Conservation (phyloP, 2,329 filamentous ascomycete genomes). For the Ophiostoma pallidulum region DNA sequence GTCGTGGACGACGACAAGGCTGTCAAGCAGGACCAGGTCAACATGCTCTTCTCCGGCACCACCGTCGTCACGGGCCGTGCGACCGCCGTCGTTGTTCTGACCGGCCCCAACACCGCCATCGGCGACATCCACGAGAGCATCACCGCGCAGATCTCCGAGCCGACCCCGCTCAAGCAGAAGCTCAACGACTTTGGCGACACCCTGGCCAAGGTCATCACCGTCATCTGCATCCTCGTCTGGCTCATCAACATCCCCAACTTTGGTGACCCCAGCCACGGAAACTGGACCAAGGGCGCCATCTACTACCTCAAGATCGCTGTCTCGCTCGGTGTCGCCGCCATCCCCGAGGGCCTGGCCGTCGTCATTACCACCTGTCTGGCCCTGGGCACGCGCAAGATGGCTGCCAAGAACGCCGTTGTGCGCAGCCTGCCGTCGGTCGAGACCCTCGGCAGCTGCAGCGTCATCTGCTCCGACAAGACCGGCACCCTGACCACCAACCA, state of each 20-base stretch:
- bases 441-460: slow-evolving; percentile 95
- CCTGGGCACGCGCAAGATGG: slow-evolving; percentile 96
- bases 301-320: slow-evolving; percentile 99
- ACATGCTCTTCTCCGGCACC: slow-evolving; percentile 97
- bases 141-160: slow-evolving; percentile 92
- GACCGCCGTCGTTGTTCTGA: slow-evolving; percentile 81
- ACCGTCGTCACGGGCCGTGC: slow-evolving; percentile 93
- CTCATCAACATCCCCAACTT: slow-evolving; percentile 98
- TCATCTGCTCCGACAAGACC: slow-evolving; percentile 99
- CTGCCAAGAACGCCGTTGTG: slow-evolving; percentile 94
- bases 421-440: slow-evolving; percentile 94
- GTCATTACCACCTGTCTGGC: slow-evolving; percentile 98
- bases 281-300: slow-evolving; percentile 92
- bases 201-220: slow-evolving; percentile 94
- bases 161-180: slow-evolving; percentile 96
- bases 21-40: slow-evolving; percentile 94
- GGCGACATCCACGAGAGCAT: slow-evolving; percentile 99
- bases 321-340: slow-evolving; percentile 93
- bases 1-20: slow-evolving; percentile 68
- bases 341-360: slow-evolving; percentile 92
- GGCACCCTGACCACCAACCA: slow-evolving; percentile 97
- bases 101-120: slow-evolving; percentile 84
- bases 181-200: slow-evolving; percentile 95
- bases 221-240: slow-evolving; percentile 95
- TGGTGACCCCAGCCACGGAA: slow-evolving; percentile 85